Conservation (phyloP, 2,329 filamentous ascomycete genomes). For the Didymella lethalis region DNA sequence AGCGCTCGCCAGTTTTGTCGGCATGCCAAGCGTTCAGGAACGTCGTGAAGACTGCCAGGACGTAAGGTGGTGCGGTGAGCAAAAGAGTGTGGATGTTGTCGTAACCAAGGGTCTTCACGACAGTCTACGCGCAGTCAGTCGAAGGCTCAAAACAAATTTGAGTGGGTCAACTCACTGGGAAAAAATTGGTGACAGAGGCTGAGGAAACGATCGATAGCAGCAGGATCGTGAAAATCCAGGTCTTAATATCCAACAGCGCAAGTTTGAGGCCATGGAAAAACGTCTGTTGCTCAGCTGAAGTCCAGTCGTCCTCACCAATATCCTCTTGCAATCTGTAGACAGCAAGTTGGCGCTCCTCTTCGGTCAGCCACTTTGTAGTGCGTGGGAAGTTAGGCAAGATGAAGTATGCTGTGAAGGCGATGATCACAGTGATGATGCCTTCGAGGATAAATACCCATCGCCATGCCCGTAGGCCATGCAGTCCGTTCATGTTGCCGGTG, state of each 20-base stretch:
- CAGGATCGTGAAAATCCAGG: conserved; percentile 52
- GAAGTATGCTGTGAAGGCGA: conserved; percentile 66
- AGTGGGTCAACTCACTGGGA: conserved; percentile 56
- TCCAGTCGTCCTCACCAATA: conserved; percentile 53
- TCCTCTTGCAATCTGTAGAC: conserved; percentile 50
- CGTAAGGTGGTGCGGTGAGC: conserved; percentile 54
- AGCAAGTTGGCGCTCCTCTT: conserved; percentile 51
- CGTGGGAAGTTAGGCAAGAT: conserved; percentile 73
- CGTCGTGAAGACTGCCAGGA: conserved; percentile 65
- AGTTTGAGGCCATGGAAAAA: conserved; percentile 53
- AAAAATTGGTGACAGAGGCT: conserved; percentile 59
- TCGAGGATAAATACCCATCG: conserved; percentile 76
- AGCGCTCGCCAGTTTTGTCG: conserved; percentile 74
- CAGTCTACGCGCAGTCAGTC: conserved; percentile 34
- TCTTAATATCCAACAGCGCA: conserved; percentile 51
- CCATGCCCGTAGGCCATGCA: conserved; percentile 66
- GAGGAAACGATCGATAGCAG: conserved; percentile 52
- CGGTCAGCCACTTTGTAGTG: conserved; percentile 51
- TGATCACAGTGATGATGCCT: conserved; percentile 68
- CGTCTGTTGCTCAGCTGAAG: conserved; percentile 44
- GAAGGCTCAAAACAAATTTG: neutral
- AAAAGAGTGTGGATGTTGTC: conserved; percentile 62
- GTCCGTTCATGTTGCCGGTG: conserved; percentile 67
- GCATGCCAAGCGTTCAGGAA: conserved; percentile 74
- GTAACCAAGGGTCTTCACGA: conserved; percentile 68